Conservation (phyloP, 2,329 filamentous ascomycete species). For the Colletotrichum australisinense region DNA sequence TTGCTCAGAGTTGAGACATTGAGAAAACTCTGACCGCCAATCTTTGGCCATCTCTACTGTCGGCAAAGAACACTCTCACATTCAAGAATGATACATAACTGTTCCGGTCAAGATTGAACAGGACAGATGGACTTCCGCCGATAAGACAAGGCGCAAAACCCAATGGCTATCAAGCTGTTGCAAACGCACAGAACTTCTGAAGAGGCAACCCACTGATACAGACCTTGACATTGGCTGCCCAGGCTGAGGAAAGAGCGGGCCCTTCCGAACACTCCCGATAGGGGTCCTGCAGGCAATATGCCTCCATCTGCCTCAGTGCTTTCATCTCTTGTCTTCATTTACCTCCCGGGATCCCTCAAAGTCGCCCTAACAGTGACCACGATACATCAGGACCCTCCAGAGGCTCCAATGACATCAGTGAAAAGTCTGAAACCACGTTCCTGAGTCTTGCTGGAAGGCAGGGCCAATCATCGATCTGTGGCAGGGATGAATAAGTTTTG, state of each 20-base stretch:
- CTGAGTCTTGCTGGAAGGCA: constrained; percentile 22
- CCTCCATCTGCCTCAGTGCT: constrained; percentile 15
- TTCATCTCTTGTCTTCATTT: not conserved
- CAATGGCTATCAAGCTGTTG: constrained; percentile 13
- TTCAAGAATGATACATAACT: not conserved
- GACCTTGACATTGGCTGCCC: not conserved
- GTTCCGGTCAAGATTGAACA: not conserved
- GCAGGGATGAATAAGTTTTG: constrained; percentile 12
- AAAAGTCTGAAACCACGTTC: constrained; percentile 31
- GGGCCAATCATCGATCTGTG: constrained; percentile 19
- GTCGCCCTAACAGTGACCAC: too few relatives aligned
- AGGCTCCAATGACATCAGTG: constrained; percentile 36
- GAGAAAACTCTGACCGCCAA: not conserved
- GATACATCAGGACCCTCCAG: constrained; percentile 28
- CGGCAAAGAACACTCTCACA: too few relatives aligned
- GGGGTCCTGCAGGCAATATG: constrained; percentile 35
- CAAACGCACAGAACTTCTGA: constrained; percentile 10
- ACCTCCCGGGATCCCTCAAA: constrained; percentile 1
- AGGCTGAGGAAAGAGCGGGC: constrained; percentile 26
- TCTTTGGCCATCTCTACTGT: not conserved
- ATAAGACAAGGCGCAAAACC: not conserved
- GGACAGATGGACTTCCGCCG: not conserved
- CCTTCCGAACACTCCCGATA: constrained; percentile 35
- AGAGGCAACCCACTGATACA: constrained; percentile 9
- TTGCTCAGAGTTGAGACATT: not conserved